Evolutionary conservation across 23 red algal genomes (phyloP), one percentile per base, ranked within the genome.

Genomic region (Cyanidium caldarium): DNA sequence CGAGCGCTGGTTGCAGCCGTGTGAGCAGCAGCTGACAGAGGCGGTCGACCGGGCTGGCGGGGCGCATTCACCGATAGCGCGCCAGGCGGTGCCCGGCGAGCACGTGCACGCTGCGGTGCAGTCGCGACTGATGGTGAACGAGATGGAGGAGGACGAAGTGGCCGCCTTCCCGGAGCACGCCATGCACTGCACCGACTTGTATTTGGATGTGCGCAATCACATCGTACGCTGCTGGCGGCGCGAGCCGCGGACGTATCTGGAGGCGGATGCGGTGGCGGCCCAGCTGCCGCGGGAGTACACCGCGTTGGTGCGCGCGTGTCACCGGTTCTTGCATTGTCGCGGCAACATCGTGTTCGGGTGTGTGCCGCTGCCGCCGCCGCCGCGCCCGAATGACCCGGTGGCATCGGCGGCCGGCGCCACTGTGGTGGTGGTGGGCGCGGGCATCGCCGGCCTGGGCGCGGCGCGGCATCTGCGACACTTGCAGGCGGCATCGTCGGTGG

Each of bases 341-440:
- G 87, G 87, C 17, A 44, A 66, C 0, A 94, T 94, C 25, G 79
- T 80, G 28, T 84, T 84, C 40, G 87, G 87, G 0, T 70, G 68
- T 1, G 41, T 94, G 71, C 67, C 76, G 35, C 5, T 84, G 37
- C 29, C 16, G 2, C 73, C 51, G 15, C 38, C 58, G 2, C 26
- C 58, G 45, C 44, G 42, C 40, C 35, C 58, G 17, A 20, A 2
- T 21, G 39, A 40, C 15, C 37, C 57, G 66, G 5, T 1, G 14
- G 39, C n/a, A 25, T 19, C 69, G 7, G 33, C 34, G 10, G 58
- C 42, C 46, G 83, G 82, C 46, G n/a, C n/a, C n/a, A n/a, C n/a
- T n/a, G 83, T 95, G 5, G 42, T 95, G 41, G 57, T 95, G n/a
- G 58, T 95, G 35, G 90, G 90, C 38, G 90, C 82, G 39, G 90